Evolutionary conservation across 495 filamentous ascomycete genomes (phyloP).

Genomic region (Xeromyces bisporus): DNA sequence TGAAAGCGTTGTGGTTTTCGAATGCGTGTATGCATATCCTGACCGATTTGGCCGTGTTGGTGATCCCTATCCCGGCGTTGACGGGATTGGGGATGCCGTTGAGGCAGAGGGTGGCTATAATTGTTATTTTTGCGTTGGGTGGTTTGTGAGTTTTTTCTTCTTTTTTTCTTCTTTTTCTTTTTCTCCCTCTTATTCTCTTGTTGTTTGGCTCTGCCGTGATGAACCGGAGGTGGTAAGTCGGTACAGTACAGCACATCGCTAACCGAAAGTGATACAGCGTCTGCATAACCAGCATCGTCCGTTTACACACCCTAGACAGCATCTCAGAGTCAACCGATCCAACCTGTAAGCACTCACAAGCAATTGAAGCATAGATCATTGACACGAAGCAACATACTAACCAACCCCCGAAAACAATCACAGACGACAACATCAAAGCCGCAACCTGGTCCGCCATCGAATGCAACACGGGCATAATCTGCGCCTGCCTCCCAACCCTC

Average conservation of each 20-base stretch:
- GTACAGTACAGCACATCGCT: neutral
- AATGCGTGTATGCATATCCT: constrained; percentile 35
- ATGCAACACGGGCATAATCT: constrained; percentile 76
- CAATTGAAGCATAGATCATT: no score
- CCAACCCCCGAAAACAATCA: no score
- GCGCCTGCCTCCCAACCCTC: constrained; percentile 71
- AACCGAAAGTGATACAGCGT: constrained; percentile 14
- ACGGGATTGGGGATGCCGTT: constrained; percentile 26
- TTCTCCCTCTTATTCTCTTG: neutral
- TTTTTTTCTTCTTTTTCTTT: neutral
- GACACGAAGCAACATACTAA: no score
- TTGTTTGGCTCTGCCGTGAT: neutral
- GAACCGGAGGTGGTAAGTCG: neutral
- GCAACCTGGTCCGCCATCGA: constrained; percentile 77
- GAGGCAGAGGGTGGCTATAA: constrained; percentile 30
- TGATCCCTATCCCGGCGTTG: constrained; percentile 34
- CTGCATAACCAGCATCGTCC: constrained; percentile 28
- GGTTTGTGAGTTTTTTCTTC: constrained; percentile 29
- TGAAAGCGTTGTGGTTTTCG: constrained; percentile 30
- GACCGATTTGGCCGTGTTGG: constrained; percentile 34
- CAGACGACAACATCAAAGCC: constrained; percentile 38
- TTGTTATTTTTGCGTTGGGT: constrained; percentile 34
- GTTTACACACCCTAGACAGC: constrained; percentile 19
- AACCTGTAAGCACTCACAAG: constrained; percentile 17
- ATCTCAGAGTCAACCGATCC: constrained; percentile 25